Base-by-base conservation (phyloP, 139 green algal species). In the Eudorina sp. region DNA sequence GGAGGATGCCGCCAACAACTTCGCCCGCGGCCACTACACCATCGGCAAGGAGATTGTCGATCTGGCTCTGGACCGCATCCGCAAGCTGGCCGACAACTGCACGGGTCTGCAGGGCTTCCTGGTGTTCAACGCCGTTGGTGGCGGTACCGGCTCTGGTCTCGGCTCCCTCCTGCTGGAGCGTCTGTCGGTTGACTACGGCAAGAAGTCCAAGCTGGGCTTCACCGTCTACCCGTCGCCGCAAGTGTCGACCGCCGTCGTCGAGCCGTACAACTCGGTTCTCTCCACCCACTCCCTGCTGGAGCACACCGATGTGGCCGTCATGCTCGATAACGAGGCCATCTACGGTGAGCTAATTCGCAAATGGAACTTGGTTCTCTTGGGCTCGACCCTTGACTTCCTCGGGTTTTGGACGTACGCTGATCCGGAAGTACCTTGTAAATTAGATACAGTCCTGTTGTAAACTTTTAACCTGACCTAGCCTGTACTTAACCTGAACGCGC, bases 201-300 rank as follows among this genome's bases (percentile, higher is more conserved):
- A 99, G 96, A 99, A 99, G 95, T 99, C 96, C 93, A 99, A 99
- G 97, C 95, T 99, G 60, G 97, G 96, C 92, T 99, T 99, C 96
- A 98, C 97, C 48, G 93, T 99, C 23, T 99, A 99, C 94, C 97
- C 97, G 72, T 98, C 95, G 29, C 97, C 97, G 84, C 94, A 97
- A 92, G 95, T 99, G 53, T 99, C 97, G 64, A 99, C 96, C 70
- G 96, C 97, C 64, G 97, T 99, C 51, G 97, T 99, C 1, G 97
- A 99, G 96, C 97, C 97, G 53, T 99, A 99, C 95, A 99, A 99
- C 96, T 97, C 95, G 29, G 97, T 99, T 78, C 94, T 99, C 87
- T 99, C 97, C 81, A 99, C 97, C 68, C 97, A 99, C 95, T 98
- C 97, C 53, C 95, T 99, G 89, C 94, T 99, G 92, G 97, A 99